Percentiles rank a stretch among this genome's conserved stretches.
Evolutionary conservation across 2,329 filamentous ascomycete genomes (phyloP).

Genomic region (Aspergillus ustus): DNA sequence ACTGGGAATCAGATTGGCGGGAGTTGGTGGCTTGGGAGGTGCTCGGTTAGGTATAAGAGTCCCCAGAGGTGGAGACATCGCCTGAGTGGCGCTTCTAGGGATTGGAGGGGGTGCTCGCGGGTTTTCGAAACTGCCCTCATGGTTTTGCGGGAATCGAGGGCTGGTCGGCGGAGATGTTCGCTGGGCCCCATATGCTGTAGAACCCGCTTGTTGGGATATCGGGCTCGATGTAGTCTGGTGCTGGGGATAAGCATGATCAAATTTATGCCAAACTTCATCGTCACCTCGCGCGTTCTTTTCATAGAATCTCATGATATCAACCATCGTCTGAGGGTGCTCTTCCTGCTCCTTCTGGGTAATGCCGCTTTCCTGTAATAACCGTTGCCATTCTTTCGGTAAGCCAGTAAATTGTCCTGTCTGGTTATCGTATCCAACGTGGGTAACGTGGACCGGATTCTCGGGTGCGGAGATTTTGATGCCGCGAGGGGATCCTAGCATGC

Average conservation of each 20-base stretch:
- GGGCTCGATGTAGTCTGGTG: slow-evolving; percentile 46
- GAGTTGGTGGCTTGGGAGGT: slow-evolving; percentile 80
- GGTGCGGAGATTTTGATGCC: slow-evolving; percentile 95
- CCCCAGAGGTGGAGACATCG: slow-evolving; percentile 51
- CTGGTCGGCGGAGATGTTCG: slow-evolving; percentile 79
- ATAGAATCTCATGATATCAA: slow-evolving; percentile 95
- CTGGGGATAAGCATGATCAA: slow-evolving; percentile 77
- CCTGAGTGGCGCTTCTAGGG: slow-evolving; percentile 59
- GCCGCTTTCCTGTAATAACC: slow-evolving; percentile 90
- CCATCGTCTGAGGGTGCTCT: slow-evolving; percentile 92
- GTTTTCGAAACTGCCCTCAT: slow-evolving; percentile 96
- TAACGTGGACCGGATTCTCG: slow-evolving; percentile 96
- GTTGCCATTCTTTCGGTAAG: slow-evolving; percentile 96
- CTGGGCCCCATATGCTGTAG: slow-evolving; percentile 55
- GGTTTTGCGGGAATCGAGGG: slow-evolving; percentile 85
- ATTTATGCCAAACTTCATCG: slow-evolving; percentile 93
- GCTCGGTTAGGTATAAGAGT: slow-evolving; percentile 77
- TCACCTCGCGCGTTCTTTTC: slow-evolving; percentile 89
- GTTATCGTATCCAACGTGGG: slow-evolving; percentile 96
- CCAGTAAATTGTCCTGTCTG: slow-evolving; percentile 95
- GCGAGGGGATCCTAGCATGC: slow-evolving; percentile 80
- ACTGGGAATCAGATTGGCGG: slow-evolving; percentile 42
- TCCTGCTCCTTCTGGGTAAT: slow-evolving; percentile 96
- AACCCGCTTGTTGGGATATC: slow-evolving; percentile 44
- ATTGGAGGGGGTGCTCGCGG: slow-evolving; percentile 91